Conservation (phyloP, 768 basidiomycete species). For the Mycena rebaudengoi region DNA sequence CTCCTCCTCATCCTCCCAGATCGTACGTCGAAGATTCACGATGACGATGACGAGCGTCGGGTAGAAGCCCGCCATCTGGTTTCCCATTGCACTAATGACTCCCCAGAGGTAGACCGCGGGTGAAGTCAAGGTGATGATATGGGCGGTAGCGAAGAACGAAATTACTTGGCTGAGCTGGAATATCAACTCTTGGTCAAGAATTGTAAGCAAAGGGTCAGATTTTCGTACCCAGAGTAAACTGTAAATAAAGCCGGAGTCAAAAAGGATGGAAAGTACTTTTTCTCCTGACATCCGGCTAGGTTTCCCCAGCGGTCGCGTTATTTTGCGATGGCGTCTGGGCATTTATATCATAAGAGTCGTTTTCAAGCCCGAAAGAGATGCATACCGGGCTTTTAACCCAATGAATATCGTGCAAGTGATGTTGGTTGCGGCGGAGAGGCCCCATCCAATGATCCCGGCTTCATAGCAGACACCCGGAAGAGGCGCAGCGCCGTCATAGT, state of each 20-base stretch:
- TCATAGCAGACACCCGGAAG: conserved; percentile 1
- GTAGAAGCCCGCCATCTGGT: conserved; percentile 10
- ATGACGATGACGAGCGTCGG: conserved; percentile 14
- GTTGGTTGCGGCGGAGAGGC: conserved; percentile 13
- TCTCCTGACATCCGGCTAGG: conserved; percentile 12
- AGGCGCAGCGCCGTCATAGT: conserved; percentile 12
- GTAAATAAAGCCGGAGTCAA: conserved; percentile 13
- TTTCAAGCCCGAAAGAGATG: conserved; percentile 9
- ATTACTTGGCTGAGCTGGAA: conserved; percentile 16
- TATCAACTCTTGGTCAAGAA: conserved; percentile 12
- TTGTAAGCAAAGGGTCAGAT: conserved; percentile 5
- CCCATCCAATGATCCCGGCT: conserved; percentile 7
- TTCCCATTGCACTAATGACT: conserved; percentile 15
- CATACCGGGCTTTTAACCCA: conserved; percentile 16
- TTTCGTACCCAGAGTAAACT: conserved; percentile 14
- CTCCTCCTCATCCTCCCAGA: conserved; percentile 9
- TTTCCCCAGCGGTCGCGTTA: conserved; percentile 10
- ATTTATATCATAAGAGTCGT: conserved; percentile 1
- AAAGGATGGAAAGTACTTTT: conserved; percentile 16
- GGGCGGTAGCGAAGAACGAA: conserved; percentile 10
- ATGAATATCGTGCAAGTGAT: conserved; percentile 14
- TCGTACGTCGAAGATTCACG: conserved; percentile 14
- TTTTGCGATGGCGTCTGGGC: conserved; percentile 9
- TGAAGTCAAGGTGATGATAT: conserved; percentile 14
- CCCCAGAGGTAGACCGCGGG: conserved; percentile 14